These are phyloP conservation scores for Arabidopsis arenosa DNA, from an alignment of 345 rosid species.

Conservation along the genomic window DNA sequence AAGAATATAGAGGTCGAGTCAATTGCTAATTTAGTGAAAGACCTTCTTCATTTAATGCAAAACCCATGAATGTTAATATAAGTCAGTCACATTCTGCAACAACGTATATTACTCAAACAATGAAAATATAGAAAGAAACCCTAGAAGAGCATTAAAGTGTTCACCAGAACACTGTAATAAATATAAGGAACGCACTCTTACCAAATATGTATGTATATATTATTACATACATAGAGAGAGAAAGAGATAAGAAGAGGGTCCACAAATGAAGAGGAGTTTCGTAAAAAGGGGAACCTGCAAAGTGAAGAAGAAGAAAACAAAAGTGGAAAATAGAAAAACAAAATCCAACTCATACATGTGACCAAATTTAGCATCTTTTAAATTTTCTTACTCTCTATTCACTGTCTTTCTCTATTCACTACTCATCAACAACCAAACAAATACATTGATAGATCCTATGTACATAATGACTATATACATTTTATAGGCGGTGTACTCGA, in stretches of 20 bases:
- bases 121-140: constrained; percentile 45
- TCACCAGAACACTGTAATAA: constrained; percentile 31
- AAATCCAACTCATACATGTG: constrained; percentile 52
- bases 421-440: constrained; percentile 44
- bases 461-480: constrained; percentile 28
- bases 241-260: constrained; percentile 34
- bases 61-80: constrained; percentile 46
- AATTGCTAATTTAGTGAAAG: constrained; percentile 51
- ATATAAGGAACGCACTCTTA: constrained; percentile 32
- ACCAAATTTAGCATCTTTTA: constrained; percentile 49
- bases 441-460: constrained; percentile 48
- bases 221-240: constrained; percentile 35
- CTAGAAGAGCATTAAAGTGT: constrained; percentile 42
- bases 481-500: constrained; percentile 54
- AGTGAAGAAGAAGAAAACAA: constrained; percentile 53
- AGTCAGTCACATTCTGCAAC: constrained; percentile 40
- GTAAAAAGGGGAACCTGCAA: constrained; percentile 50
- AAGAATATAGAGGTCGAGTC: constrained; percentile 45
- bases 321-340: constrained; percentile 45
- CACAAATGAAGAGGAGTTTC: constrained; percentile 43
- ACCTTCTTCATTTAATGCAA: constrained; percentile 53
- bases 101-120: constrained; percentile 40
- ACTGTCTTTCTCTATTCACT: constrained; percentile 47
- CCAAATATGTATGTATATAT: constrained; percentile 11
- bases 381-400: constrained; percentile 35